These are phyloP conservation scores for Tieghemostelium lacteum DNA, from an alignment of 78 protist genomes.

Conservation along the genomic window DNA sequence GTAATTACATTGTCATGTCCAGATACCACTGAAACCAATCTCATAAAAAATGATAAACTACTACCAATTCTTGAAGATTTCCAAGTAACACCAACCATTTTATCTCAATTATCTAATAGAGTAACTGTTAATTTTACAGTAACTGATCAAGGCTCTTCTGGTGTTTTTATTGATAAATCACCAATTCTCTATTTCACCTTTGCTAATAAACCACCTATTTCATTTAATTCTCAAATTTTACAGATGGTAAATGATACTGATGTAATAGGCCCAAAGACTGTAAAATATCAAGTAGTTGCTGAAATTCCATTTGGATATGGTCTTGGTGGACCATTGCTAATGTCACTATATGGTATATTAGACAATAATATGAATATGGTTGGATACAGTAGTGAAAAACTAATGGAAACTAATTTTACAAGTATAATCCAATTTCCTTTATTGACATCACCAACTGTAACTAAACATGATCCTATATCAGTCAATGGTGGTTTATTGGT, in stretches of 20 bases:
- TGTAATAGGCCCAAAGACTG: too few species aligned
- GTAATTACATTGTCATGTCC: background rate
- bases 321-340: background rate
- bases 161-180: background rate
- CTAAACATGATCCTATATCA: background rate
- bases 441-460: background rate
- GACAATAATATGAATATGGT: background rate
- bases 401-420: background rate
- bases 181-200: background rate
- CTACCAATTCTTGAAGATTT: background rate
- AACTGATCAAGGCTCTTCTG: background rate
- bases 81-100: background rate
- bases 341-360: background rate
- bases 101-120: too few species aligned
- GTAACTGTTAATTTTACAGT: background rate
- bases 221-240: background rate
- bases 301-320: background rate
- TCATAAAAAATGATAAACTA: too few species aligned
- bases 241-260: background rate
- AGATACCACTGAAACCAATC: background rate
- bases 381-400: background rate
- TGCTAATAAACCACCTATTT: background rate
- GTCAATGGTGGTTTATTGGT: background rate
- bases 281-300: background rate
- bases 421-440: background rate